These are phyloP conservation scores for Neonectria coccinea DNA, from an alignment of 2,329 filamentous ascomycete species.

Conservation along the genomic window DNA sequence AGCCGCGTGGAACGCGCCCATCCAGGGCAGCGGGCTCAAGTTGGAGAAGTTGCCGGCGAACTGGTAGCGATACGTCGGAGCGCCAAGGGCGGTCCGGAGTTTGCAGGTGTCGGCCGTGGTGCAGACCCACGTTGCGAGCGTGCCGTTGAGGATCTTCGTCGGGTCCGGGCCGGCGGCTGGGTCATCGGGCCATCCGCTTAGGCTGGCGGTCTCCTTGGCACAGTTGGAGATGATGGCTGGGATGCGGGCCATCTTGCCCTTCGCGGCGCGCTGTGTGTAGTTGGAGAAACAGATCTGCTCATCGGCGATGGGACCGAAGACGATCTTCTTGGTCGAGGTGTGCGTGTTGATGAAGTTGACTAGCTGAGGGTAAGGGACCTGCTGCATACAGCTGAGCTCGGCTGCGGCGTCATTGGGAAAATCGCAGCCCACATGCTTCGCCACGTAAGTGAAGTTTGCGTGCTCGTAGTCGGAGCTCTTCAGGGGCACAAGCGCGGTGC, in stretches of 20 bases:
- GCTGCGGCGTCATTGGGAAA: conserved; percentile 38
- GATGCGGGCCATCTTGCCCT: conserved; percentile 41
- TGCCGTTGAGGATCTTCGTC: conserved; percentile 43
- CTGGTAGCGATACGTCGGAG: conserved; percentile 54
- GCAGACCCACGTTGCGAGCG: conserved; percentile 41
- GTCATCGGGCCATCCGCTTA: conserved; percentile 20
- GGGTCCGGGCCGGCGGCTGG: conserved; percentile 45
- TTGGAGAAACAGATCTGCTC: conserved; percentile 48
- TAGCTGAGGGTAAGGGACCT: conserved; percentile 47
- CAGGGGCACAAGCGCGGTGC: conserved; percentile 49
- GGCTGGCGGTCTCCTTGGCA: conserved; percentile 45
- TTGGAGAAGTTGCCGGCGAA: conserved; percentile 57
- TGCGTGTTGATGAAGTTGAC: conserved; percentile 50
- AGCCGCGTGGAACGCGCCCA: conserved; percentile 56
- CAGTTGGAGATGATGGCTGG: conserved; percentile 50
- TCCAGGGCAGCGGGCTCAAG: conserved; percentile 52
- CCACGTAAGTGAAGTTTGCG: conserved; percentile 53
- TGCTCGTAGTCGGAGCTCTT: conserved; percentile 41
- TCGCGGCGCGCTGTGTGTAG: conserved; percentile 44
- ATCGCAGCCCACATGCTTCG: conserved; percentile 50
- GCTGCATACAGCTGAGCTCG: conserved; percentile 53
- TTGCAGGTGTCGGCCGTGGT: conserved; percentile 43
- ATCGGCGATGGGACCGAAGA: conserved; percentile 40
- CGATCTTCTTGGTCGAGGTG: conserved; percentile 42
- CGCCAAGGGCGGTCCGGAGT: conserved; percentile 39